These are phyloP conservation scores for Gelatoporia subvermispora DNA, from an alignment of 768 basidiomycete species.

Conservation along the genomic window DNA sequence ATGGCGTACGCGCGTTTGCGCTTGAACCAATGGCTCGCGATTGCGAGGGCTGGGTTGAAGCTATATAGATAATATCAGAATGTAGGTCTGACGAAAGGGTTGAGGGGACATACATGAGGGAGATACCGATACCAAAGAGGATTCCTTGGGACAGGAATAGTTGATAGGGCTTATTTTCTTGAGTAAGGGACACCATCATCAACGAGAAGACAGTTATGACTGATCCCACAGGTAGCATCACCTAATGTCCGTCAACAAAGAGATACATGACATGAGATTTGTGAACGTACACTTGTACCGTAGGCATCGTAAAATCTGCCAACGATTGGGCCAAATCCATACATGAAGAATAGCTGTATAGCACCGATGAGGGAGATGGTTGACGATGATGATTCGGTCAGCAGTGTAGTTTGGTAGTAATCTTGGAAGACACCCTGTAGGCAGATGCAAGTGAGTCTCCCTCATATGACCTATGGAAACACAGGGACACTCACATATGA, in stretches of 20 bases:
- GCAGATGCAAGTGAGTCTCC: background rate
- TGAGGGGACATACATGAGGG: conserved; percentile 15
- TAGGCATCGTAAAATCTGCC: conserved; percentile 24
- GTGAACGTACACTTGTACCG: conserved; percentile 16
- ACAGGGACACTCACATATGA: conserved; percentile 8
- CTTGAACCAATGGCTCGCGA: conserved; percentile 33
- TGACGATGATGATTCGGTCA: conserved; percentile 20
- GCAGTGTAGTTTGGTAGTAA: conserved; percentile 19
- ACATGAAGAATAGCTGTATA: conserved; percentile 22
- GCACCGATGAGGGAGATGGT: conserved; percentile 25
- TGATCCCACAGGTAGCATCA: conserved; percentile 18
- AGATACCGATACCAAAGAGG: conserved; percentile 25
- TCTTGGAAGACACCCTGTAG: conserved; percentile 25
- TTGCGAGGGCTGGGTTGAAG: conserved; percentile 29
- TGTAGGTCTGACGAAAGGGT: background rate
- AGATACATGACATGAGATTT: background rate
- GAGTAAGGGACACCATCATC: conserved; percentile 24
- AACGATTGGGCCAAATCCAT: conserved; percentile 18
- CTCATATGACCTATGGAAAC: background rate
- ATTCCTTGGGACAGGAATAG: conserved; percentile 27
- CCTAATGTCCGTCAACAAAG: conserved; percentile 4
- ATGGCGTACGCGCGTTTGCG: conserved; percentile 30
- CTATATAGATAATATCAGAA: conserved; percentile 6
- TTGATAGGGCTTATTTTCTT: conserved; percentile 23
- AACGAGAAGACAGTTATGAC: conserved; percentile 19